Conservation (phyloP, 2,329 filamentous ascomycete species). For the Samsoniella hepiali region DNA sequence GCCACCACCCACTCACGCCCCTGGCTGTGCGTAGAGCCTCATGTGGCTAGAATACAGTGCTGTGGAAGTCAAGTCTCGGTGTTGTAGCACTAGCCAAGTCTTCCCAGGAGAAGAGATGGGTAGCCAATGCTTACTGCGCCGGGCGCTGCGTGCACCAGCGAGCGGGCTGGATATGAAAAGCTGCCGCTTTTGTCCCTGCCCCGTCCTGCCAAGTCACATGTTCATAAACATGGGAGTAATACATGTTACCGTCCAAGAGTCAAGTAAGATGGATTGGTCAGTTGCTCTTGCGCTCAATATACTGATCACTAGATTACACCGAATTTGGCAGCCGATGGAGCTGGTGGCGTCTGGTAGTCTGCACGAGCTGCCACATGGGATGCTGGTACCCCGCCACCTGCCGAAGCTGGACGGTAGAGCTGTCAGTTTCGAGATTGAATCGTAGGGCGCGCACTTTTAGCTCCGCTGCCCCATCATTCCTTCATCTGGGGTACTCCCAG, state of each 20-base stretch:
- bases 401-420: neutral
- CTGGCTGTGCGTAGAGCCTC: neutral
- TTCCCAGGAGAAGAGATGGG: neutral
- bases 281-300: neutral
- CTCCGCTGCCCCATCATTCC: neutral
- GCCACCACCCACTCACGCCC: neutral
- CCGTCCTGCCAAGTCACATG: neutral
- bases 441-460: neutral
- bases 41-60: neutral
- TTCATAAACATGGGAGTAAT: neutral
- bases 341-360: conserved; percentile 2
- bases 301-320: neutral
- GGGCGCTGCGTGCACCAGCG: neutral
- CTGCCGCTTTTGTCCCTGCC: neutral
- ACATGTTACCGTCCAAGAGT: neutral
- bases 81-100: neutral
- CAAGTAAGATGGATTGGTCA: neutral
- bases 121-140: neutral
- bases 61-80: neutral
- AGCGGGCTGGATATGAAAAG: neutral
- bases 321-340: neutral
- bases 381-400: conserved; percentile 4
- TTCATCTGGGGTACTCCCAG: neutral
- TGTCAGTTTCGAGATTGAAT: conserved; percentile 8
- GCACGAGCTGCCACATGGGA: conserved; percentile 4